Percentiles rank a stretch among this genome's conserved stretches.
Conservation (phyloP, 176 grass and related monocot species). For the Avena atlantica region DNA sequence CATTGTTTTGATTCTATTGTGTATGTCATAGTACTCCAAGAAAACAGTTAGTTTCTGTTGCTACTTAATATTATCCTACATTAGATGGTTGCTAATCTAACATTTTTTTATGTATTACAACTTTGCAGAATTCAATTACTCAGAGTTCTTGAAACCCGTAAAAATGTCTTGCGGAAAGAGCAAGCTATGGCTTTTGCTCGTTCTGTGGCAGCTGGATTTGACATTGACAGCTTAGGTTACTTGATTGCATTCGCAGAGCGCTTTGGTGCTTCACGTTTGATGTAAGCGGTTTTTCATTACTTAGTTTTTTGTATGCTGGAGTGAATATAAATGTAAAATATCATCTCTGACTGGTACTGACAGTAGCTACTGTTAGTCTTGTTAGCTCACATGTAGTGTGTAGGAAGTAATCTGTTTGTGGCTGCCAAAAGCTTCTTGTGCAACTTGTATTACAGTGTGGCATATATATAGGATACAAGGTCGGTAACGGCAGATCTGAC, state of each 20-base stretch:
- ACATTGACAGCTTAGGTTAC: constrained; percentile 77
- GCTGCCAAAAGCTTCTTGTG: no score
- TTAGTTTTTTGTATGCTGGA: constrained; percentile 9
- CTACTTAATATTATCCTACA: constrained; percentile 33
- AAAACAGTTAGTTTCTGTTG: constrained; percentile 3
- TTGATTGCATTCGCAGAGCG: constrained; percentile 74
- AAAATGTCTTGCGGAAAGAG: constrained; percentile 88
- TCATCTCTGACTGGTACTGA: background rate
- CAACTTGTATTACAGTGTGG: no score
- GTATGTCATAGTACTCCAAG: constrained; percentile 12
- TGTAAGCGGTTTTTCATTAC: constrained; percentile 52
- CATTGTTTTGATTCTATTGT: constrained; percentile 24
- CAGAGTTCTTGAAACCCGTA: constrained; percentile 88
- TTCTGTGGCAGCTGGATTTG: constrained; percentile 90
- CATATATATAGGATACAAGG: no score
- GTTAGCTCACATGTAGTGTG: no score
- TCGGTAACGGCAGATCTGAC: no score
- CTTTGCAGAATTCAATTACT: constrained; percentile 84
- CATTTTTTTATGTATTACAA: constrained; percentile 25
- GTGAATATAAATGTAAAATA: background rate
- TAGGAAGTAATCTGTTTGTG: no score
- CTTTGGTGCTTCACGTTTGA: constrained; percentile 84
- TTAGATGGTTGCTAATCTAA: background rate
- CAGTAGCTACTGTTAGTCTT: background rate
- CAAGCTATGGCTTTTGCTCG: constrained; percentile 98